Conservation (phyloP, 2,329 filamentous ascomycete genomes). For the Conoideocrella luteorostrata region DNA sequence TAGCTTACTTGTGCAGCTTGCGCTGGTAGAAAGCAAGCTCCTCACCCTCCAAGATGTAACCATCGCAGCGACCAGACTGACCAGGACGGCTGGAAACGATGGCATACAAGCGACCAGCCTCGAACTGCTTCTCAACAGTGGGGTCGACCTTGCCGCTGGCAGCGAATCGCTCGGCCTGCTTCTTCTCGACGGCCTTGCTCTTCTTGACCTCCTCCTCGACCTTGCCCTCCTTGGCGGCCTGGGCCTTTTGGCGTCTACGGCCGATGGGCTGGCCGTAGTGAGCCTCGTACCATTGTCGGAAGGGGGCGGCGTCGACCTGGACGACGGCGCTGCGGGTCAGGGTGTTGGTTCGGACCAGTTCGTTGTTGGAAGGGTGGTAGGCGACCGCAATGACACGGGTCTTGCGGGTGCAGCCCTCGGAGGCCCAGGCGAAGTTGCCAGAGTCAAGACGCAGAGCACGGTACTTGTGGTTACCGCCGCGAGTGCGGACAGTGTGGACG, state of each 20-base stretch:
- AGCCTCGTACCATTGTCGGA: conserved; percentile 99
- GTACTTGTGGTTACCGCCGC: conserved; percentile 99
- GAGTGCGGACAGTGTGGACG: conserved; percentile 93
- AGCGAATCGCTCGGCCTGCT: conserved; percentile 84
- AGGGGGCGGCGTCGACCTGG: conserved; percentile 96
- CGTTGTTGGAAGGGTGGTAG: conserved; percentile 99
- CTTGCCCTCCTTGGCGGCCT: conserved; percentile 51
- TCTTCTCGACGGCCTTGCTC: conserved; percentile 92
- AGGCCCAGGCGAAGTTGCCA: conserved; percentile 99
- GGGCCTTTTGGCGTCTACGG: conserved; percentile 85
- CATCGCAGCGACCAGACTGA: conserved; percentile 93
- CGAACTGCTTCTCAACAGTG: conserved; percentile 96
- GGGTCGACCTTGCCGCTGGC: conserved; percentile 85
- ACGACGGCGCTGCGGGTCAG: conserved; percentile 98
- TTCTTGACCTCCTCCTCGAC: conserved; percentile 73
- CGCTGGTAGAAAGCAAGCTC: conserved; percentile 99
- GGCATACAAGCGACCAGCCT: conserved; percentile 95
- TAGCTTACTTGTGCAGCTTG: conserved; percentile 96
- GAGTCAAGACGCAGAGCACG: conserved; percentile 96
- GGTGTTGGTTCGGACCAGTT: conserved; percentile 99
- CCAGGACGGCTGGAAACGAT: conserved; percentile 89
- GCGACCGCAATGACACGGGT: conserved; percentile 96
- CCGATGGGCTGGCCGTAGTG: conserved; percentile 93
- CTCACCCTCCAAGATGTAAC: conserved; percentile 98
- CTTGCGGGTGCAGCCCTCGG: conserved; percentile 97